Evolutionary conservation across 2,329 filamentous ascomycete genomes (phyloP).

Genomic region (Penicillium brasilianum): DNA sequence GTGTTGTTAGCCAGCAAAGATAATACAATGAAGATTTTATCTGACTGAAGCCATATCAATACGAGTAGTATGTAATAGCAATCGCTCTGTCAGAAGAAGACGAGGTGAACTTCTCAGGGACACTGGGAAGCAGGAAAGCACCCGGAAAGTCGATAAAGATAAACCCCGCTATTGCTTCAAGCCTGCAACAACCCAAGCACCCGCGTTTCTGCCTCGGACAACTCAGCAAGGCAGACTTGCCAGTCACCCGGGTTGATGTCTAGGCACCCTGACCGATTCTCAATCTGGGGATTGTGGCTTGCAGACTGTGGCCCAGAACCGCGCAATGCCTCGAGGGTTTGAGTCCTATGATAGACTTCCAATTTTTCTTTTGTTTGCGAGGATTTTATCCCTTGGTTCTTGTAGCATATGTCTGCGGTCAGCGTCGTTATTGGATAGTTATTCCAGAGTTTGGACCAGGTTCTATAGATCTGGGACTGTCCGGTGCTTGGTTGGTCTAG

Average conservation of each 20-base stretch:
- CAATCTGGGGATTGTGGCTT: neutral
- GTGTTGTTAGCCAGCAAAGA: slow-evolving; percentile 3
- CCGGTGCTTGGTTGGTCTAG: neutral
- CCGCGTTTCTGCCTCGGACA: slow-evolving; percentile 4
- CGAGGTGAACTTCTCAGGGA: neutral
- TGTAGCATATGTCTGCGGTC: neutral
- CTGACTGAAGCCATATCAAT: neutral
- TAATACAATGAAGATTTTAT: slow-evolving; percentile 1
- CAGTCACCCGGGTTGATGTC: neutral
- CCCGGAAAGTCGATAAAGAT: neutral
- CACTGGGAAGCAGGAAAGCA: neutral
- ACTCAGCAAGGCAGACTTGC: neutral
- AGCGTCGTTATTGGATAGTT: neutral
- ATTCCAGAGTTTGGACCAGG: neutral
- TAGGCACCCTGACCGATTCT: neutral
- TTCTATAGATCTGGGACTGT: neutral
- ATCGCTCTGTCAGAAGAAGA: neutral
- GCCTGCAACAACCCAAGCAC: neutral
- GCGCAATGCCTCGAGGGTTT: neutral
- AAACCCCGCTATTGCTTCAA: neutral
- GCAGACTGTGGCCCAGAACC: neutral
- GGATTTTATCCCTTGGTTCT: neutral
- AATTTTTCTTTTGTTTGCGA: neutral
- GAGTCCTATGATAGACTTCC: neutral
- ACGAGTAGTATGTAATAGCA: neutral